A percentile compares a stretch with the other conserved stretches of the same genome.
Evolutionary conservation across 306 rosid genomes (phyloP).

Genomic region (Oxytropis ochrocephala): DNA sequence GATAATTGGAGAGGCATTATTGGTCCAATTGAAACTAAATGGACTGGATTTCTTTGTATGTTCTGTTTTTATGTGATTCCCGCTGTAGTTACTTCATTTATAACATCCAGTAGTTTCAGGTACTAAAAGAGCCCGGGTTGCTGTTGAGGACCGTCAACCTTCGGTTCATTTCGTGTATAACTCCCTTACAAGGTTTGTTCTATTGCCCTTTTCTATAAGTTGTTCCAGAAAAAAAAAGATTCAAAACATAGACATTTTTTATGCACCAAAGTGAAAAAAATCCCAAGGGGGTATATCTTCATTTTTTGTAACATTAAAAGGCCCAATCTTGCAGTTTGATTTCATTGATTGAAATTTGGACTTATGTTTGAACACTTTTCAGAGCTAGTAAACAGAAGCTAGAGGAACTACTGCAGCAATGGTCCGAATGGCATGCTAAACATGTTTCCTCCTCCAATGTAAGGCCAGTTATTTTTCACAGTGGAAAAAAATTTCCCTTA

Average conservation of each 20-base stretch:
- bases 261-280: background rate
- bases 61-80: background rate
- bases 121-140: slow-evolving; percentile 55
- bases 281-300: background rate
- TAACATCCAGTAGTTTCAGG: slow-evolving; percentile 48
- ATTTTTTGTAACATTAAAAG: background rate
- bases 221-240: background rate
- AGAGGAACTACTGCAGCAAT: slow-evolving; percentile 71
- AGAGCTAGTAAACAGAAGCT: slow-evolving; percentile 88
- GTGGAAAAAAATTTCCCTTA: background rate
- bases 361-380: slow-evolving; percentile 18
- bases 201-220: background rate
- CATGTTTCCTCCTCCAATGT: slow-evolving; percentile 49
- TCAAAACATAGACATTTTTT: background rate
- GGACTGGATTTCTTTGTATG: background rate
- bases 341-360: slow-evolving; percentile 4
- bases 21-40: background rate
- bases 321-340: background rate
- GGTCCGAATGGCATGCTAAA: slow-evolving; percentile 96
- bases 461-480: slow-evolving; percentile 18
- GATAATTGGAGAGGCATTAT: background rate
- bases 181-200: slow-evolving; percentile 71
- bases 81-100: slow-evolving; percentile 38
- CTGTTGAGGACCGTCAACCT: slow-evolving; percentile 53
- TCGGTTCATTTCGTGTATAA: slow-evolving; percentile 63